Evolutionary conservation across 2,329 filamentous ascomycete genomes (phyloP).

Genomic region (Fusarium anthophilum): DNA sequence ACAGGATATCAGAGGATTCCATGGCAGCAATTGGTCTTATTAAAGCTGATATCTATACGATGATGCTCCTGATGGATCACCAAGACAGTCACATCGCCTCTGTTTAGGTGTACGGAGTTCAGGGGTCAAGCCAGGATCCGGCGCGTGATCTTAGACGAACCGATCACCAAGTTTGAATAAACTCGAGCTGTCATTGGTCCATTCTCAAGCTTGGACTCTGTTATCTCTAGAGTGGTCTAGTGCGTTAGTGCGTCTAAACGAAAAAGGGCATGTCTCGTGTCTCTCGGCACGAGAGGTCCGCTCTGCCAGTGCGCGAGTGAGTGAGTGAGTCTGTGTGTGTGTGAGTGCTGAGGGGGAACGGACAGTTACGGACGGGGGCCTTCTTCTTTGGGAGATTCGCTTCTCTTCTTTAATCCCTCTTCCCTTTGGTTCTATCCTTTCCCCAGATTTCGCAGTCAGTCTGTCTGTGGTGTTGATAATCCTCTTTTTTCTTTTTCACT

Average conservation of each 20-base stretch:
- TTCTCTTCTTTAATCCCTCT: conserved; percentile 34
- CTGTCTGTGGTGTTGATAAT: conserved; percentile 15
- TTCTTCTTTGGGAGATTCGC: not conserved
- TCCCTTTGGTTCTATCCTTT: not conserved
- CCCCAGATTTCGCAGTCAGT: conserved; percentile 14
- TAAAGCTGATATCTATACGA: not conserved
- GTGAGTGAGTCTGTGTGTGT: not conserved
- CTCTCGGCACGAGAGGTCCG: conserved; percentile 27
- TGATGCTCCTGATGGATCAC: conserved; percentile 2
- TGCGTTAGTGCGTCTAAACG: conserved; percentile 22
- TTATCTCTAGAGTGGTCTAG: conserved; percentile 26
- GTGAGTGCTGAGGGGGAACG: not conserved
- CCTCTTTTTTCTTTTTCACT: conserved; percentile 10
- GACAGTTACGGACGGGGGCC: not conserved
- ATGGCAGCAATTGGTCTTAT: not conserved
- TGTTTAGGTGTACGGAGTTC: conserved; percentile 3
- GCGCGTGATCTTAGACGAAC: conserved; percentile 16
- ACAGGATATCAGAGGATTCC: not conserved
- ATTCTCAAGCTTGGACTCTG: not conserved
- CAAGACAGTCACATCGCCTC: conserved; percentile 16
- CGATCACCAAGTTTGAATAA: conserved; percentile 13
- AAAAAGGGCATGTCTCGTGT: conserved; percentile 22
- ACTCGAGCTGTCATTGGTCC: conserved; percentile 1
- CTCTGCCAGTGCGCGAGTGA: not conserved
- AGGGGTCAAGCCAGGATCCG: conserved; percentile 16